phyloP scores from a whole-genome alignment of 495 filamentous ascomycete genomes.

The Penicillium lividum region DNA sequence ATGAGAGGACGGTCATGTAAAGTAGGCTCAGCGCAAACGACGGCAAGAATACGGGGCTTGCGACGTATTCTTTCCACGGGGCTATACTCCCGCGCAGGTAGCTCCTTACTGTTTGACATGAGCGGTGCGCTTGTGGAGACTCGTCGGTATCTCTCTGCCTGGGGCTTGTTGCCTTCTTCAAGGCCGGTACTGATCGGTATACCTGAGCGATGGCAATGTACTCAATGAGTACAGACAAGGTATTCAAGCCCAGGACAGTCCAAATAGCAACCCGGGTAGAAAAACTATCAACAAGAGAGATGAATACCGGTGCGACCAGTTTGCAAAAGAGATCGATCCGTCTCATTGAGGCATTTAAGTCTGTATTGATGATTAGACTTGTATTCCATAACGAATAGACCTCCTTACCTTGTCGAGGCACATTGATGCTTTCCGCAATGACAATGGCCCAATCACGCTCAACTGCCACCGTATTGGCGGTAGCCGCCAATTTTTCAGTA shows the following conservation, averaged over 20 bases:
- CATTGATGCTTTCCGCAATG: constrained; percentile 39
- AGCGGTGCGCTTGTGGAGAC: neutral
- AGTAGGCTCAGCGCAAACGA: constrained; percentile 57
- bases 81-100: constrained; percentile 16
- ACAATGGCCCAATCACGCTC: constrained; percentile 65
- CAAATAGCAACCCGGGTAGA: constrained; percentile 53
- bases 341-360: constrained; percentile 65
- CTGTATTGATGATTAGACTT: constrained; percentile 15
- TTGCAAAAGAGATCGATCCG: constrained; percentile 75
- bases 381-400: neutral
- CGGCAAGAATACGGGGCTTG: constrained; percentile 48
- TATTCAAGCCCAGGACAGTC: constrained; percentile 43
- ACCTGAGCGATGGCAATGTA: constrained; percentile 59
- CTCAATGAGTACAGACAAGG: constrained; percentile 49
- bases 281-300: constrained; percentile 51
- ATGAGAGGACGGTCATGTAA: constrained; percentile 61
- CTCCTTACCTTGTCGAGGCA: constrained; percentile 35
- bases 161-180: constrained; percentile 21
- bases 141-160: constrained; percentile 1
- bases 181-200: constrained; percentile 40
- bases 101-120: neutral
- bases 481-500: constrained; percentile 55
- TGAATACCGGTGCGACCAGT: constrained; percentile 60
- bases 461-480: constrained; percentile 61
- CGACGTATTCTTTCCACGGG: constrained; percentile 44